Percentiles rank a stretch among this genome's conserved stretches.
Conservation (phyloP, 2,329 filamentous ascomycete species). For the Emmonsiellopsis sp. region DNA sequence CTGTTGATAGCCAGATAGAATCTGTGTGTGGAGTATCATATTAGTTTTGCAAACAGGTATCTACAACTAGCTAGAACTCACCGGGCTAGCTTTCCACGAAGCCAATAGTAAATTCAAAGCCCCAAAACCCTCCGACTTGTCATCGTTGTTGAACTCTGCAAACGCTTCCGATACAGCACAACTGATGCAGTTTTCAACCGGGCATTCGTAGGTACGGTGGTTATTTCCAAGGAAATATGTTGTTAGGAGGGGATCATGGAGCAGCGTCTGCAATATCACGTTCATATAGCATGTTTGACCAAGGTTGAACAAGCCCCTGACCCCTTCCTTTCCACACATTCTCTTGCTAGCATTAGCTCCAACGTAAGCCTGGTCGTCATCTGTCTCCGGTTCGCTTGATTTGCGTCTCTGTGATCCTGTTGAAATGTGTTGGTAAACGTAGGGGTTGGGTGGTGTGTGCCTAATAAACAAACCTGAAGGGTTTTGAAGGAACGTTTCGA, state of each 20-base stretch:
- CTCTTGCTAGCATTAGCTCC: slow-evolving; percentile 67
- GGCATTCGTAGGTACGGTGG: slow-evolving; percentile 69
- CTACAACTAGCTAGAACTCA: background rate
- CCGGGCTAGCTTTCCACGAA: slow-evolving; percentile 70
- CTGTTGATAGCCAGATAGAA: slow-evolving; percentile 81
- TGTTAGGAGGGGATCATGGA: slow-evolving; percentile 85
- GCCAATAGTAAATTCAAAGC: slow-evolving; percentile 81
- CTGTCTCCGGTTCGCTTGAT: slow-evolving; percentile 21
- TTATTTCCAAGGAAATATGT: slow-evolving; percentile 90
- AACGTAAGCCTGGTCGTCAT: slow-evolving; percentile 67
- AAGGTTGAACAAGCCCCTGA: slow-evolving; percentile 91
- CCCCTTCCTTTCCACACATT: slow-evolving; percentile 75
- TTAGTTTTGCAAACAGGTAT: background rate
- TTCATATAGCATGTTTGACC: slow-evolving; percentile 99
- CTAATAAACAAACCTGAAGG: slow-evolving; percentile 10
- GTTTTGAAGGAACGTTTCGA: slow-evolving; percentile 26
- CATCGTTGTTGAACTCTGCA: slow-evolving; percentile 51
- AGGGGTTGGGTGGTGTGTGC: slow-evolving; percentile 1
- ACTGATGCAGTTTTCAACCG: slow-evolving; percentile 46
- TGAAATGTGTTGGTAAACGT: slow-evolving; percentile 4
- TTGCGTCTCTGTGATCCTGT: slow-evolving; percentile 26
- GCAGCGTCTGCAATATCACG: slow-evolving; percentile 83
- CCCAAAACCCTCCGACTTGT: slow-evolving; percentile 74
- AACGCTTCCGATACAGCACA: slow-evolving; percentile 56
- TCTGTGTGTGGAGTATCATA: slow-evolving; percentile 29